These are phyloP conservation scores for Spizellomyces sp. DNA, from an alignment of 192 early-diverging fungal genomes.

Conservation along the genomic window DNA sequence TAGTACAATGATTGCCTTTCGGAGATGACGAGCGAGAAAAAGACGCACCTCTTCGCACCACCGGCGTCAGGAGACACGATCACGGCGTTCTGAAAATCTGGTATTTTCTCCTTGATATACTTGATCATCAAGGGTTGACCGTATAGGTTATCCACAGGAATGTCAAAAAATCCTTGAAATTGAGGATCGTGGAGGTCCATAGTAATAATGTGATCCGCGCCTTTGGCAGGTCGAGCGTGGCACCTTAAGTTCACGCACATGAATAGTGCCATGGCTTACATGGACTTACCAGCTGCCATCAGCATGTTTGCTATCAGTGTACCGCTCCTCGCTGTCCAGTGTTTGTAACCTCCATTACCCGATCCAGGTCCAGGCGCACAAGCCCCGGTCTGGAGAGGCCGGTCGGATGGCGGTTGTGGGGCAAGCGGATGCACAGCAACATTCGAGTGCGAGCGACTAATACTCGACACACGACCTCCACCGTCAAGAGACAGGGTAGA, in stretches of 20 bases:
- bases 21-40: neutral
- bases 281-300: conserved; percentile 70
- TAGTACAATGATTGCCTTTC: neutral
- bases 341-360: conserved; percentile 58
- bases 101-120: conserved; percentile 86
- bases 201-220: conserved; percentile 91
- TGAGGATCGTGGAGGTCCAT: conserved; percentile 98
- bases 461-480: conserved; percentile 47
- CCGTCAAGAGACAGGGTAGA: conserved; percentile 37
- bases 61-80: conserved; percentile 98
- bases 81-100: conserved; percentile 78
- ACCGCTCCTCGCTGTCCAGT: conserved; percentile 87
- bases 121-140: conserved; percentile 90
- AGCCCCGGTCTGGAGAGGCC: too few relatives aligned
- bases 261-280: too few relatives aligned
- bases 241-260: too few relatives aligned
- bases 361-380: neutral
- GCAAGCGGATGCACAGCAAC: conserved; percentile 48
- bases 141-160: conserved; percentile 96
- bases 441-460: conserved; percentile 50
- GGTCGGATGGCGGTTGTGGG: conserved; percentile 17
- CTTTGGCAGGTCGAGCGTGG: neutral
- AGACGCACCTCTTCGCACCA: conserved; percentile 87
- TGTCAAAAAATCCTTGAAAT: conserved; percentile 97
- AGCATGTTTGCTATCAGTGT: conserved; percentile 98